Base-by-base conservation (phyloP, 352 stramenopile species). In the Phytophthora hibernalis region DNA sequence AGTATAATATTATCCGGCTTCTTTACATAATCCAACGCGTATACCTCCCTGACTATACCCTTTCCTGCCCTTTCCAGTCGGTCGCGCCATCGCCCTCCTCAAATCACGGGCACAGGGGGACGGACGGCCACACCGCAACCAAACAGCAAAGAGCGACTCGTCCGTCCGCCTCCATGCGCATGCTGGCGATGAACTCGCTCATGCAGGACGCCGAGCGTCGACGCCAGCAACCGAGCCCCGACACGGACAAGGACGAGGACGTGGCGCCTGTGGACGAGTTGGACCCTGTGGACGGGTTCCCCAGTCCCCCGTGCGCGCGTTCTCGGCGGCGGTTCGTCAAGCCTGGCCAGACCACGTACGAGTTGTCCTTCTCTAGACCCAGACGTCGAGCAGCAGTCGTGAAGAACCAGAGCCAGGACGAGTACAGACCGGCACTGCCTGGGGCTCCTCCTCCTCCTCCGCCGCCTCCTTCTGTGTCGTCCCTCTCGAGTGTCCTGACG, bases 311-410 rank as follows among this genome's bases (percentile, higher is more conserved):
- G 40, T 66, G 70, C 38, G 28, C 47, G 12, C 67, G 72, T 3
- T 48, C 70, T 4, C 72, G 77, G 10, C 70, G 80, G 16, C 80
- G 80, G 12, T 89, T 89, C 57, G 68, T 82, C n/a, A 85, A 85
- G 40, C 52, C 80, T 9, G 70, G 66, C 3, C 62, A 78, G 21
- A 89, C 77, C 8, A 73, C 65, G 5, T 89, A 79, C 55, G 80
- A 84, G 58, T 48, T 77, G 48, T 83, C 69, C 15, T 83, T 89
- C 65, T 86, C 75, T 1, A 13, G 70, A 26, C 66, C 33, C 11
- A 45, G 38, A 45, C 40, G 40, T 16, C 40, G 40, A 8, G 16
- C 16, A n/a, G 40, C n/a, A 11, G 40, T 6, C 18, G 40, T 47
- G n/a, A 22, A 10, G 9, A 13, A 40, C 33, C 54, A 66, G 20